Evolutionary conservation across 192 early-diverging fungal species (phyloP), one percentile per base, ranked within the genome.

Genomic region (Podila horticola): DNA sequence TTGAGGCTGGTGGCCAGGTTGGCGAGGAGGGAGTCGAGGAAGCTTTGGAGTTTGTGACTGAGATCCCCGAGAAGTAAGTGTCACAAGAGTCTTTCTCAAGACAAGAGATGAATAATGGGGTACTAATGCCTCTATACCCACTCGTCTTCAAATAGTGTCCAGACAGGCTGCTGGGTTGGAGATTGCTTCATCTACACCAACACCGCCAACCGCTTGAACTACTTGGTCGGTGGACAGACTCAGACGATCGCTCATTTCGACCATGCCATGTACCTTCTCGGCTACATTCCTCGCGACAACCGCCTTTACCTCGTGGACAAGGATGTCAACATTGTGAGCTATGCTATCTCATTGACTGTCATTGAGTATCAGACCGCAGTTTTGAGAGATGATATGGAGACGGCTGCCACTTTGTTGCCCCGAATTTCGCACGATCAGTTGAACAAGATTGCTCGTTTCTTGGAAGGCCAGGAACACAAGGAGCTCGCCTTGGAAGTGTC

Each of bases 111-210:
- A 41, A 64, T 5, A 49, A 45, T 9, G 20, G 34, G 12, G 34
- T 20, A 65, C n/a, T 65, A 26, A 45, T 48, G 45, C 15, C 4
- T 36, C 20, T 5, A 28, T 5, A 22, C 12, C 64, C 48, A 24
- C 17, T 82, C 26, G 61, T 12, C 22, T 36, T 62, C 63, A 31
- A 55, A 15, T 81, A 95, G 94, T 55, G 92, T 99, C 33, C 94
- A 94, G 79, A 96, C 97, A 8, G 98, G 97, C 17, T 91, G 89
- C 82, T 99, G 98, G 98, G 95, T 98, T 64, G 98, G 98, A 62
- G 98, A 99, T 82, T 98, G 98, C 75, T 99, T 99, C 74, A 98
- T 99, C 69, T 99, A 98, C 87, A 96, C 96, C 30, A 97, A 94
- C 76, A 83, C 90, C 15, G 88, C 88, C 62, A 97, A 98, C 84